Percentiles rank a stretch among this genome's conserved stretches.
phyloP scores from a whole-genome alignment of 1,284 basidiomycete genomes.

The Cutaneotrichosporon cavernicola region DNA sequence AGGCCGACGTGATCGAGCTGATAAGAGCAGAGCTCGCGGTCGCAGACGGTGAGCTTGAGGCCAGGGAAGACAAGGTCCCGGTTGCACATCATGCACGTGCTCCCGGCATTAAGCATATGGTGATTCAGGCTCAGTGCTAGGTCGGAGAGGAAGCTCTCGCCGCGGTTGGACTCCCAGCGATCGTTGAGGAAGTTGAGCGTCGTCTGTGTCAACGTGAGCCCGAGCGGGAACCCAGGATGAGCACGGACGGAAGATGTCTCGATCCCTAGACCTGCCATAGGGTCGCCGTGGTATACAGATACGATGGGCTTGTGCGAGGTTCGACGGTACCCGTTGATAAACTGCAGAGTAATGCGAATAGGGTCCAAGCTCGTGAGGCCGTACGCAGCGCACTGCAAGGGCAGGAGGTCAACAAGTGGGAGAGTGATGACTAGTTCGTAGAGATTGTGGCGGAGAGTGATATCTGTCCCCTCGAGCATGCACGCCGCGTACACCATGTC shows the following conservation, averaged over 20 bases:
- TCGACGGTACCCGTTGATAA: conserved; percentile 11
- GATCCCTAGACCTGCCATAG: neutral
- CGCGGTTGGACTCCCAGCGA: conserved; percentile 8
- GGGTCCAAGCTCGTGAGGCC: conserved; percentile 7
- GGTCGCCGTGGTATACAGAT: conserved; percentile 10
- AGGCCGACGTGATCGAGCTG: conserved; percentile 18
- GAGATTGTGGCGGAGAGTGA: neutral
- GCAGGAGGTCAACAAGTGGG: conserved; percentile 11
- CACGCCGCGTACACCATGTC: conserved; percentile 8
- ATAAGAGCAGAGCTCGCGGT: conserved; percentile 11
- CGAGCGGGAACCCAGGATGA: conserved; percentile 13
- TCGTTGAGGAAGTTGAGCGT: neutral
- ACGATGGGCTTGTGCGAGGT: conserved; percentile 4
- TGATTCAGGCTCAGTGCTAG: conserved; percentile 9
- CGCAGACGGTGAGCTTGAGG: conserved; percentile 19
- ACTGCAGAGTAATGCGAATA: neutral
- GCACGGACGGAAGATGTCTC: conserved; percentile 6
- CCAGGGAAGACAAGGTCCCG: conserved; percentile 9
- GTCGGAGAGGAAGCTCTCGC: conserved; percentile 13
- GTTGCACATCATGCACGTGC: conserved; percentile 18
- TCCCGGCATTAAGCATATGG: conserved; percentile 16
- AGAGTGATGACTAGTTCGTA: conserved; percentile 12
- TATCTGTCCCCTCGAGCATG: conserved; percentile 5
- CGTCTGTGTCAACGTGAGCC: conserved; percentile 7
- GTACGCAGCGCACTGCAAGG: conserved; percentile 10